A percentile compares a stretch with the other conserved stretches of the same genome.
Evolutionary conservation across 352 stramenopile genomes (phyloP).

Genomic region (Phytopythium chamaehyphon): DNA sequence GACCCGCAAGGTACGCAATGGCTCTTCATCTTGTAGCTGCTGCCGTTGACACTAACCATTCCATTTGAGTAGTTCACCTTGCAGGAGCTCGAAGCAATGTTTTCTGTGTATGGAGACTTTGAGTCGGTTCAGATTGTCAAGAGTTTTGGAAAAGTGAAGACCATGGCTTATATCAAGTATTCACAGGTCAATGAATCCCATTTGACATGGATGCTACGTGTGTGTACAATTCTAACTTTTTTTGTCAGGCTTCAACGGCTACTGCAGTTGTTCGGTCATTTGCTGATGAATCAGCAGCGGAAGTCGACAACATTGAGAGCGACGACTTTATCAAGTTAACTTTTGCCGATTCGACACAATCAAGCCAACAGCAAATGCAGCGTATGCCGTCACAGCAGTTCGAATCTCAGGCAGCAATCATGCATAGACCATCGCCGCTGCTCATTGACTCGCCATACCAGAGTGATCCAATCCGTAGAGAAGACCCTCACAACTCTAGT

Average conservation of each 20-base stretch:
- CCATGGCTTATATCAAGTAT: constrained; percentile 82
- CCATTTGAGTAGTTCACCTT: constrained; percentile 52
- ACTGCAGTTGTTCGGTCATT: constrained; percentile 56
- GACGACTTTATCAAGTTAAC: constrained; percentile 53
- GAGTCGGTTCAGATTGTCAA: constrained; percentile 61
- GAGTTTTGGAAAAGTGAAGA: constrained; percentile 79
- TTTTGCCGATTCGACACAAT: too few relatives aligned
- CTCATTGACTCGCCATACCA: too few relatives aligned
- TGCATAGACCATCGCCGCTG: too few relatives aligned
- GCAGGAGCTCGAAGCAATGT: constrained; percentile 81
- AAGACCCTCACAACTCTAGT: constrained; percentile 5
- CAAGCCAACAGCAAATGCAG: too few relatives aligned
- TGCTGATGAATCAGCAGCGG: constrained; percentile 28
- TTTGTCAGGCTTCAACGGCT: constrained; percentile 38
- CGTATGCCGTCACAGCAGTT: too few relatives aligned
- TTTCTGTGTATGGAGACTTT: constrained; percentile 74
- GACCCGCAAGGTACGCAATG: constrained; percentile 48
- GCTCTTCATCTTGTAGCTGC: too few relatives aligned
- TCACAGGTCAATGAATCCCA: constrained; percentile 28
- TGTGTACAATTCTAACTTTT: constrained; percentile 4
- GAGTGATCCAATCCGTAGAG: background rate
- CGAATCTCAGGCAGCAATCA: too few relatives aligned
- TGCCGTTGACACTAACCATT: background rate
- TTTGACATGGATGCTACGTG: constrained; percentile 2
- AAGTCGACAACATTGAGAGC: constrained; percentile 22